Conservation (phyloP, 2,329 filamentous ascomycete genomes). For the Salinomyces thailandicus region DNA sequence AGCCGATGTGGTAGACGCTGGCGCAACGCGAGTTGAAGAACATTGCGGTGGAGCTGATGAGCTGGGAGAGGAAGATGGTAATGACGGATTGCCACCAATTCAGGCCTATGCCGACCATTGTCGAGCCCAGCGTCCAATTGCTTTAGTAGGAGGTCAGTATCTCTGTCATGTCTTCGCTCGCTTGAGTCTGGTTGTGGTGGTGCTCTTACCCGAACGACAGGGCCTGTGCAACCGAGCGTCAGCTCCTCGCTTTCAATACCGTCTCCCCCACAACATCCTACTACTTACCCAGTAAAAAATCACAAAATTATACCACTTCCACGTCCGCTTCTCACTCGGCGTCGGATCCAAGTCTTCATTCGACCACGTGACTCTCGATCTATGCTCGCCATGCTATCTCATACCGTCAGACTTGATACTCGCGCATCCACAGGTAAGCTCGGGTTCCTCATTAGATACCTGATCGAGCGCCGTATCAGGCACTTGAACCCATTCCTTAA, state of each 20-base stretch:
- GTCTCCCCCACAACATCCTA: no score
- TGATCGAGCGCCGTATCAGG: constrained; percentile 14
- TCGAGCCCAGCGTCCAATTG: constrained; percentile 30
- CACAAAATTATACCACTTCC: constrained; percentile 31
- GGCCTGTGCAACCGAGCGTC: constrained; percentile 33
- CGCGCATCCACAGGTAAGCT: no score
- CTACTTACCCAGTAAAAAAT: constrained; percentile 34
- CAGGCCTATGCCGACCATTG: constrained; percentile 42
- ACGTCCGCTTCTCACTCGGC: constrained; percentile 18
- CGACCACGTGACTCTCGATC: no score
- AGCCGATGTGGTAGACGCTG: constrained; percentile 40
- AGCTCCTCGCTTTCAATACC: no score
- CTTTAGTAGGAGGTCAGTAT: neutral
- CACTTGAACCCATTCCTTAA: constrained; percentile 15
- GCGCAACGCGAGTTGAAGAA: constrained; percentile 34
- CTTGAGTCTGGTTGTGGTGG: no score
- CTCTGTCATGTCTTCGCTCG: neutral
- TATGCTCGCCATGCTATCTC: no score
- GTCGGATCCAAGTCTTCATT: constrained; percentile 32
- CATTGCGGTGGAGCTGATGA: constrained; percentile 40
- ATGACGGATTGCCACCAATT: constrained; percentile 46
- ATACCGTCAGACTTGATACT: no score
- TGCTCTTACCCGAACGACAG: no score
- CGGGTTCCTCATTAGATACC: constrained; percentile 23
- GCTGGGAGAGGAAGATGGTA: constrained; percentile 42